Evolutionary conservation across 1,284 basidiomycete species (phyloP).

Genomic region (Sphagnurus paluster): DNA sequence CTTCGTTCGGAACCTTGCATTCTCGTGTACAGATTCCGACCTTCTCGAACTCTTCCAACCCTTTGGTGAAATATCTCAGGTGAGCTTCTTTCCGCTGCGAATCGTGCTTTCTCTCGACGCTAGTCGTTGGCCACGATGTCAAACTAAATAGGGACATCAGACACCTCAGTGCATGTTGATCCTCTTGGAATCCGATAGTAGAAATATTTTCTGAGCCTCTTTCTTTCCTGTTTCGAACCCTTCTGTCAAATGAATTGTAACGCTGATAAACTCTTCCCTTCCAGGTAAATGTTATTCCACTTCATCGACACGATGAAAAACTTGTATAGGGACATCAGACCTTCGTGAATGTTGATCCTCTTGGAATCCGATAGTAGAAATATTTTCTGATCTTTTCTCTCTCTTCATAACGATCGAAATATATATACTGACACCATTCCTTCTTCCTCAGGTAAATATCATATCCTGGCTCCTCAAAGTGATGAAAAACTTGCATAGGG

Average conservation of each 20-base stretch:
- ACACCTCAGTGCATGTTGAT: conserved; percentile 58
- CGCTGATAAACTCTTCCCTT: conserved; percentile 1
- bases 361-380: conserved; percentile 61
- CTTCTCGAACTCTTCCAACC: conserved; percentile 66
- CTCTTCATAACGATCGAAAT: conserved; percentile 10
- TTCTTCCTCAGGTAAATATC: conserved; percentile 24
- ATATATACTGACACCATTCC: conserved; percentile 11
- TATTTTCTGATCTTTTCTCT: conserved; percentile 26
- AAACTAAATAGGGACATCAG: conserved; percentile 63
- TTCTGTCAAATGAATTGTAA: too few relatives aligned
- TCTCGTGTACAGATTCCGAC: conserved; percentile 78
- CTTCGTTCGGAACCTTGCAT: conserved; percentile 91
- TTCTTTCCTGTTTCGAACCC: conserved; percentile 5
- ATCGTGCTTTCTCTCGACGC: conserved; percentile 1
- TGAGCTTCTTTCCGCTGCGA: conserved; percentile 34
- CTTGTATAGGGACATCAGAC: conserved; percentile 66
- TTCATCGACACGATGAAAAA: conserved; percentile 51
- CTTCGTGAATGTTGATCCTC: conserved; percentile 55
- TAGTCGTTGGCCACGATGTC: conserved; percentile 38
- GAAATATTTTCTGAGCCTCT: conserved; percentile 36
- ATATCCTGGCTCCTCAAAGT: conserved; percentile 4
- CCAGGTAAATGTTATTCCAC: too few relatives aligned
- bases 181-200: conserved; percentile 60
- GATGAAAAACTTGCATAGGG: conserved; percentile 35
- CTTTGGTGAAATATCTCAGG: conserved; percentile 77